These are phyloP conservation scores for Ajuga reptans DNA, from an alignment of 305 asterid genomes.

Conservation along the genomic window DNA sequence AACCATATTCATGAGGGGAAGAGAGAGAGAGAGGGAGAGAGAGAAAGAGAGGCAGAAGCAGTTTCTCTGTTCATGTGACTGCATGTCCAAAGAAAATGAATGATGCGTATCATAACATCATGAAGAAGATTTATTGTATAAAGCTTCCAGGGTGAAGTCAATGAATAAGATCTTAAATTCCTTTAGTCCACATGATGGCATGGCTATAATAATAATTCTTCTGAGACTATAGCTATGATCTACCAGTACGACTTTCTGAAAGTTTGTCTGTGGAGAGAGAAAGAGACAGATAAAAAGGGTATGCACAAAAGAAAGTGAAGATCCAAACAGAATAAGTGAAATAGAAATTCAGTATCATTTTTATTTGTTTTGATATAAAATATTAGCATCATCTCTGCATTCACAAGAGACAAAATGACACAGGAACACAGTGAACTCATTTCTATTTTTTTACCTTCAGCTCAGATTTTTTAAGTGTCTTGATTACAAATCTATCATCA, in stretches of 20 bases:
- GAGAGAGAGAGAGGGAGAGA: too few relatives aligned
- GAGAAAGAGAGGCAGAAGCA: neutral
- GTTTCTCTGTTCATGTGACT: neutral
- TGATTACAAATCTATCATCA: constrained; percentile 85
- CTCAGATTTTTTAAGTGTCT: constrained; percentile 71
- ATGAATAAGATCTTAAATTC: neutral
- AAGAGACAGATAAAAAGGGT: neutral
- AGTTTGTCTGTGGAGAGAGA: neutral
- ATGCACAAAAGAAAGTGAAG: neutral
- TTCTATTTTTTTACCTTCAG: constrained; percentile 51
- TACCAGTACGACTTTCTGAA: neutral
- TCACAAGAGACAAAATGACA: neutral
- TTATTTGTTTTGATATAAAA: neutral
- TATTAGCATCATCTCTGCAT: neutral
- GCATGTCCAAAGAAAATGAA: neutral
- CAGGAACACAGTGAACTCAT: neutral
- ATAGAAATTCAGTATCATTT: neutral
- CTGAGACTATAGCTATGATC: neutral
- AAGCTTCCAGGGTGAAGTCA: neutral
- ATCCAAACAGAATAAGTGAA: neutral
- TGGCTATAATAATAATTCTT: neutral
- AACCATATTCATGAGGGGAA: neutral
- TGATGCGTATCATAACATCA: neutral
- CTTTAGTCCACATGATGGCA: neutral
- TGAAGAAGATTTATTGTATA: neutral